A percentile compares a stretch with the other conserved stretches of the same genome.
Evolutionary conservation across 2,329 filamentous ascomycete genomes (phyloP).

Genomic region (Cytospora leucostoma): DNA sequence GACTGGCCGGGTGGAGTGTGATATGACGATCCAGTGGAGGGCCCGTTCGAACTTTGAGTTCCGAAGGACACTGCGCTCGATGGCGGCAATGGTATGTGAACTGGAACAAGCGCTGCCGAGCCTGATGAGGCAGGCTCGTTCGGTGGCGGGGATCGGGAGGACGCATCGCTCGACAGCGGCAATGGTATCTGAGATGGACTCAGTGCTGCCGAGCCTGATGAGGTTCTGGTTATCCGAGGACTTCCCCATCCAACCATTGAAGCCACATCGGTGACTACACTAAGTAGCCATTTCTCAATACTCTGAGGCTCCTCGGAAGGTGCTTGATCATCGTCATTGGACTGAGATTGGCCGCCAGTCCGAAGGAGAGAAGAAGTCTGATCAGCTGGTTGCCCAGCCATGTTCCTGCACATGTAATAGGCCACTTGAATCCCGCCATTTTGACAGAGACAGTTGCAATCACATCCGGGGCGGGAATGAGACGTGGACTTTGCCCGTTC

Average conservation of each 20-base stretch:
- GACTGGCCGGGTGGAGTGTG: neutral
- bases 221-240: neutral
- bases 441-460: slow-evolving; percentile 1
- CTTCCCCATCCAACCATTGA: neutral
- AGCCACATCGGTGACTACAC: neutral
- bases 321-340: neutral
- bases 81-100: too few species aligned
- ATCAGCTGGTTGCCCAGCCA: neutral
- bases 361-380: neutral
- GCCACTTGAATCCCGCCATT: slow-evolving; percentile 3
- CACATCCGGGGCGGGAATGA: neutral
- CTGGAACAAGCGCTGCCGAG: too few species aligned
- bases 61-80: too few species aligned
- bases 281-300: neutral
- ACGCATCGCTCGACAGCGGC: neutral
- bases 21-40: neutral
- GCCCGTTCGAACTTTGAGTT: too few species aligned
- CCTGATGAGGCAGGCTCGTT: neutral
- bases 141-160: neutral
- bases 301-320: neutral
- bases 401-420: slow-evolving; percentile 14
- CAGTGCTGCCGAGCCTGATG: neutral
- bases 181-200: neutral
- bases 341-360: neutral
- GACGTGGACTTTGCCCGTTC: neutral